Evolutionary conservation across 192 early-diverging fungal genomes (phyloP).

Genomic region (Backusella westeae): DNA sequence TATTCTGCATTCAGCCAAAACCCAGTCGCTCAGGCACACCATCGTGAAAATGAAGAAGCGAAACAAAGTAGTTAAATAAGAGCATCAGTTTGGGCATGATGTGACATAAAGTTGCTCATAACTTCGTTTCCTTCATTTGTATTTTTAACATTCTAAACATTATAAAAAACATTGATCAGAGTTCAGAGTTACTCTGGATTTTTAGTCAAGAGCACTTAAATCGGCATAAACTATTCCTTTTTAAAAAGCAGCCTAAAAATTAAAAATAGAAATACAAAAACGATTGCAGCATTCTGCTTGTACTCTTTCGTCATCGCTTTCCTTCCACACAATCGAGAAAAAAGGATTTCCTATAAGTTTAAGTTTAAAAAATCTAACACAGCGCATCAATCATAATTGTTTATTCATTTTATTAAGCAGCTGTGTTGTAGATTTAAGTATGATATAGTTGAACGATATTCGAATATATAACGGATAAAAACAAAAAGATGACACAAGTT

Average conservation of each 20-base stretch:
- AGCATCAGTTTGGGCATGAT: too few relatives aligned
- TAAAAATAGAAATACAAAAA: background rate
- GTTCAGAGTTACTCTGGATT: too few relatives aligned
- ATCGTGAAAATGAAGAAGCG: background rate
- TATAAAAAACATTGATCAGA: too few relatives aligned
- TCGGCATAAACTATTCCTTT: background rate
- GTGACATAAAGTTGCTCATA: too few relatives aligned
- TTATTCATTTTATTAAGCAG: background rate
- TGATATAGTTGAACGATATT: background rate
- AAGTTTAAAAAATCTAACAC: background rate
- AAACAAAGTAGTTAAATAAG: background rate
- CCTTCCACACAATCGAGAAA: background rate
- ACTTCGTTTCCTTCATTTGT: too few relatives aligned
- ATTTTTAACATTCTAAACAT: too few relatives aligned
- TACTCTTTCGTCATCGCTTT: background rate
- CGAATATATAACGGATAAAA: background rate
- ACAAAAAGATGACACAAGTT: background rate
- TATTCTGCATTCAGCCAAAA: constrained; percentile 11
- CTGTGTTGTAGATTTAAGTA: background rate
- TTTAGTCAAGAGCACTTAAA: background rate
- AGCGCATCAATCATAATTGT: background rate
- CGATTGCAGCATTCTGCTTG: background rate
- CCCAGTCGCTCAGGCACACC: background rate
- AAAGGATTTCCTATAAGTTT: background rate
- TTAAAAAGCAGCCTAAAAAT: background rate